These are phyloP conservation scores for Cyclotella atomus DNA, from an alignment of 108 stramenopile species.

Conservation along the genomic window DNA sequence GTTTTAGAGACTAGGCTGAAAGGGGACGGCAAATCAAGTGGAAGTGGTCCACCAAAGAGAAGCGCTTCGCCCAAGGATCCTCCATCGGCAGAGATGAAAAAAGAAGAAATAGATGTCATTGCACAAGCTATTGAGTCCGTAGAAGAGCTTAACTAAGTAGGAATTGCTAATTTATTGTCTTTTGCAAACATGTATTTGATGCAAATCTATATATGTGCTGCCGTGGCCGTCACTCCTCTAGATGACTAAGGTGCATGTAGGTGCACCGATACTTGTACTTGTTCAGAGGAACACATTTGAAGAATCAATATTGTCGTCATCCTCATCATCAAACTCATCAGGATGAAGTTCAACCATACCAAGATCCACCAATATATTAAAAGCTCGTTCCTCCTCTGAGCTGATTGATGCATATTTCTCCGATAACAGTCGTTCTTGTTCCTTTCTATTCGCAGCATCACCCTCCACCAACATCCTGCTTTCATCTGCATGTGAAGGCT, in stretches of 20 bases:
- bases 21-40: neutral
- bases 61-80: constrained; percentile 19
- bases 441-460: constrained; percentile 19
- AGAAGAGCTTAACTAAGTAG: neutral
- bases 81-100: constrained; percentile 55
- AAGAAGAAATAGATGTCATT: constrained; percentile 78
- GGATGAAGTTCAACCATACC: constrained; percentile 48
- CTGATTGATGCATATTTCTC: constrained; percentile 62
- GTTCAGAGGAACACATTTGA: constrained; percentile 10
- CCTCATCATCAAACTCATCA: constrained; percentile 15
- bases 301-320: constrained; percentile 28
- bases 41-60: constrained; percentile 1
- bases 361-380: constrained; percentile 56
- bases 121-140: constrained; percentile 67
- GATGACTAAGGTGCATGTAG: too few species aligned
- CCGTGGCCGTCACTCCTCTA: too few species aligned
- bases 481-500: constrained; percentile 11
- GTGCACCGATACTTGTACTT: too few species aligned
- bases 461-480: neutral
- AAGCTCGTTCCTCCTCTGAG: neutral
- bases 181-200: neutral
- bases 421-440: constrained; percentile 47
- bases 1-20: constrained; percentile 52
- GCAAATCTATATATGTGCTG: neutral
- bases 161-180: neutral